Base-by-base conservation (phyloP, 371 early-diverging fungal genomes). In the Chytridiales sp. region DNA sequence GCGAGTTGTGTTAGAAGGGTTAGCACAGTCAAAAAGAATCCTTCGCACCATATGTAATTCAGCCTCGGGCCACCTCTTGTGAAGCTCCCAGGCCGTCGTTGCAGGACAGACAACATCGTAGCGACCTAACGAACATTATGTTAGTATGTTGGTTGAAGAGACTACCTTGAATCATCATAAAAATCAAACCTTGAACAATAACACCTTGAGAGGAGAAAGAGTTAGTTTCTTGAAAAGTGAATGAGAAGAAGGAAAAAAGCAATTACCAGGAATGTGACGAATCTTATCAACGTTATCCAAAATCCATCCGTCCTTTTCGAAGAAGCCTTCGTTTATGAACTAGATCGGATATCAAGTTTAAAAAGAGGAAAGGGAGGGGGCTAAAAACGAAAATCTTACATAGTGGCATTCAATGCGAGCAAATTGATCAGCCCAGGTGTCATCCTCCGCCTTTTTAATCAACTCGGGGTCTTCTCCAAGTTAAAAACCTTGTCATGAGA, bases 101-200 rank as follows among this genome's bases (percentile, higher is more conserved):
- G 77, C 74, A 4, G 87, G 85, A 67, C 85, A 85, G 27, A 87
- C 85, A 1, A 84, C 77, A 55, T 85, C 85, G 62, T 85, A 86
- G 11, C 71, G 65, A 0, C 77, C n/a, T n/a, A n/a, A n/a, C n/a
- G n/a, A n/a, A n/a, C n/a, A n/a, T n/a, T n/a, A n/a, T n/a, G n/a
- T n/a, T n/a, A n/a, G n/a, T n/a, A n/a, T n/a, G 70, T 49, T 56
- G 36, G 30, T 61, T 36, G 32, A 66, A 47, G 11, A 41, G 56
- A 19, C 32, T 26, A 38, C 8, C 15, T n/a, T 17, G 8, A 5
- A 5, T 1, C 44, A 30, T 50, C 9, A 26, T 29, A 46, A 34
- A 49, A 53, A 1, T 55, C 15, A 9, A 19, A 38, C 44, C 61
- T 59, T 83, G 84, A 3, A 82, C 78, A 58, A 85, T 85, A 1